Evolutionary conservation across 768 basidiomycete genomes (phyloP), one percentile per base, ranked within the genome.

Genomic region (Tulasnella sp.): DNA sequence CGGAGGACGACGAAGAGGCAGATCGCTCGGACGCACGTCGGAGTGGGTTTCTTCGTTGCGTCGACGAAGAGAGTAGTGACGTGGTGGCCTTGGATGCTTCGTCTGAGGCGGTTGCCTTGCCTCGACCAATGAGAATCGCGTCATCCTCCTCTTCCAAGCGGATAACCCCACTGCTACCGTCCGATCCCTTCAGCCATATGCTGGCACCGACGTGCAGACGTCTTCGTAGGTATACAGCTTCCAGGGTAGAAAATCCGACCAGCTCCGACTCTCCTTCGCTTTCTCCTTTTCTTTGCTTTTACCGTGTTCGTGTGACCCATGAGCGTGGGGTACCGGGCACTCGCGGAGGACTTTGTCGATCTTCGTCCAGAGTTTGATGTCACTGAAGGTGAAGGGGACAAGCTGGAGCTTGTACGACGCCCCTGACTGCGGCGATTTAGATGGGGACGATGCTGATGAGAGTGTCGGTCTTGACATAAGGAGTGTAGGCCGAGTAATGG

Each of bases 341-440:
- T 66, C 40, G 19, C 73, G 75, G 26, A 94, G 81, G 62, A 92
- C 84, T 35, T 89, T 85, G 59, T 91, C 88, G 52, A 94, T 81
- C 79, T 90, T 89, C 65, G 86, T 89, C 91, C 91, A 94, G 59
- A 92, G 81, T 78, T 87, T 88, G 47, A 92, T 83, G 77, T 94
- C 92, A 78, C 90, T 92, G 90, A 92, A 94, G 1, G 91, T 86
- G 77, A 92, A 93, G 65, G 89, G 84, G 32, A 90, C 84, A 12
- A 84, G 82, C 1, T 86, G 86, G 22, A 92, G 83, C 4, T 84
- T 82, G 78, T 89, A 83, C 2, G 85, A 83, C 36, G 69, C 14
- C 52, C 5, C 47, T 40, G 34, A 26, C 40, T 34, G 34, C 32
- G 36, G 36, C 16, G 72, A 69, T 69, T 16, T 36, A 17, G 42